Percentiles rank a stretch among this genome's conserved stretches.
Evolutionary conservation across 176 grass and related monocot species (phyloP).

Genomic region (Ensete ventricosum): DNA sequence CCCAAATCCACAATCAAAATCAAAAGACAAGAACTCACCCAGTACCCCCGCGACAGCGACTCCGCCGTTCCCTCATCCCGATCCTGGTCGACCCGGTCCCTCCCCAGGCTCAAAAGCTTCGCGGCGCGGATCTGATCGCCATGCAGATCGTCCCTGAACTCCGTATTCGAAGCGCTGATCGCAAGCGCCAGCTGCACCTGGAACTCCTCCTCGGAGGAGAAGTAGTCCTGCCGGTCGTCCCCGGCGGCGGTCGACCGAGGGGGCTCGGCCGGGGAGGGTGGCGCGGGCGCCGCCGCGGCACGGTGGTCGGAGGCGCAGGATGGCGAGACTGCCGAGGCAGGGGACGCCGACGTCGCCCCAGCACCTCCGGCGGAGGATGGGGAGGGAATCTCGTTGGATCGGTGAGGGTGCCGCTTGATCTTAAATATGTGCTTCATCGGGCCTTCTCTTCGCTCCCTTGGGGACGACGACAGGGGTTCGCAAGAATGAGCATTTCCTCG

Average conservation of each 20-base stretch:
- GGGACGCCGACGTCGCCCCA: constrained; percentile 16
- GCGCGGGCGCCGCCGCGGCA: not conserved
- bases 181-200: constrained; percentile 99
- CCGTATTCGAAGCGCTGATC: constrained; percentile 81
- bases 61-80: constrained; percentile 67
- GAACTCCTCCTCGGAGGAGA: constrained; percentile 85
- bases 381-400: constrained; percentile 54
- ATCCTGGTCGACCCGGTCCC: constrained; percentile 42
- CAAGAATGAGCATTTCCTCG: too few species aligned
- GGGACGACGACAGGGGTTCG: not conserved
- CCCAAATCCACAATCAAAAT: not conserved
- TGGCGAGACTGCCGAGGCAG: constrained; percentile 34
- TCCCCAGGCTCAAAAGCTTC: constrained; percentile 79
- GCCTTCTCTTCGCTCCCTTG: not conserved
- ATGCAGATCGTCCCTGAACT: constrained; percentile 52
- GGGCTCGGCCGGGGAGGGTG: not conserved
- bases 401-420: constrained; percentile 63
- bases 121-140: constrained; percentile 95
- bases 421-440: constrained; percentile 96
- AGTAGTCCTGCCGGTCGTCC: constrained; percentile 60
- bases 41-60: constrained; percentile 70
- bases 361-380: constrained; percentile 9
- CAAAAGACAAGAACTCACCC: constrained; percentile 37
- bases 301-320: constrained; percentile 24
- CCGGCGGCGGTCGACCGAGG: constrained; percentile 1